These are phyloP conservation scores for Friedmanniomyces endolithicus DNA, from an alignment of 495 filamentous ascomycete genomes.

Conservation along the genomic window DNA sequence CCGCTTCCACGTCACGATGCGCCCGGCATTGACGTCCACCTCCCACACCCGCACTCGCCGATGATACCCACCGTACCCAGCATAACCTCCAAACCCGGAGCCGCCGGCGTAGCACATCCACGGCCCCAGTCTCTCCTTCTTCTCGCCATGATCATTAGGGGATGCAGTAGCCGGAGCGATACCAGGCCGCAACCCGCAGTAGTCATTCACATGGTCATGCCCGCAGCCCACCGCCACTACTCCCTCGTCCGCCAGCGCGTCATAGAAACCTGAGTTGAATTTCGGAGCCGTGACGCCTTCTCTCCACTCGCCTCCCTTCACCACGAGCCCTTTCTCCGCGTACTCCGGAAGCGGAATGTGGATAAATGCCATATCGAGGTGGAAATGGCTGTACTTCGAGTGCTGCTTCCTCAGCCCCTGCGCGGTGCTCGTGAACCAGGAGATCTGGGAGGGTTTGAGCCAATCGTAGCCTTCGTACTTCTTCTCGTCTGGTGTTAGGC, in stretches of 20 bases:
- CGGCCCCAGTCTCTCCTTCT: constrained; percentile 45
- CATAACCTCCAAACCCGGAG: constrained; percentile 84
- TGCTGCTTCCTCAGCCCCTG: constrained; percentile 56
- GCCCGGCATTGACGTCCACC: constrained; percentile 75
- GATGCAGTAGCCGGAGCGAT: background rate
- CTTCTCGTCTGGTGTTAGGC: constrained; percentile 80
- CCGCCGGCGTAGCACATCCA: constrained; percentile 99
- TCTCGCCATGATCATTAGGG: background rate
- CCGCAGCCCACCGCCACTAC: constrained; percentile 79
- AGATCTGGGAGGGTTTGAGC: constrained; percentile 85
- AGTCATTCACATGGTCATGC: constrained; percentile 95
- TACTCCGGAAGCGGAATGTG: constrained; percentile 96
- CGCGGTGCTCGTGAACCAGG: constrained; percentile 78
- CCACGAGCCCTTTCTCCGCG: constrained; percentile 36
- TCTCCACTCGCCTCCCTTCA: constrained; percentile 46
- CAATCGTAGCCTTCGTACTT: constrained; percentile 85
- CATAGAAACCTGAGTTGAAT: constrained; percentile 81
- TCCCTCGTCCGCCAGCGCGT: constrained; percentile 72
- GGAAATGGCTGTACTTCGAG: constrained; percentile 72
- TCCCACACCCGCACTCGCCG: constrained; percentile 81
- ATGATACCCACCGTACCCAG: constrained; percentile 72
- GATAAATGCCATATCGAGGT: constrained; percentile 94
- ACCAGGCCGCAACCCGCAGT: constrained; percentile 58
- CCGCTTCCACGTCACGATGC: constrained; percentile 83
- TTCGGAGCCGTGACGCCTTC: constrained; percentile 73